Evolutionary conservation across 1,284 basidiomycete genomes (phyloP), one percentile per base, ranked within the genome.

Genomic region (Leccinum subspadiceum): DNA sequence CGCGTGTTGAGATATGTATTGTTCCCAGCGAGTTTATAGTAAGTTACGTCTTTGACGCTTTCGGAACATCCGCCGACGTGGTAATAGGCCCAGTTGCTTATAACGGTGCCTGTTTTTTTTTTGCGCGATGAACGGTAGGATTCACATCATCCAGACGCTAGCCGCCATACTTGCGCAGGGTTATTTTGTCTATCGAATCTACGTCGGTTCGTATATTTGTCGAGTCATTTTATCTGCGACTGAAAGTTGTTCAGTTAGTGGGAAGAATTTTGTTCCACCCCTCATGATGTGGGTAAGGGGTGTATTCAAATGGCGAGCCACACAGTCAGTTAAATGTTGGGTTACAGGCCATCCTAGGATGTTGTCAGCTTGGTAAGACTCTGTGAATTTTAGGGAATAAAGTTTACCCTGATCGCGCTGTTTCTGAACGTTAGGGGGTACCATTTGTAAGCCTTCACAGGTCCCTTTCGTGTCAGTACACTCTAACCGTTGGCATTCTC

Each of bases 181-280:
- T 4, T 64, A 64, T 54, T 61, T 65, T 12, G 46, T 61, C 9
- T 37, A 68, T 48, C 65, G 65, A 31, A 46, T 69, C 9, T 66
- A 59, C 4, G 0, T 62, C 0, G 55, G 66, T 66, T 24, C n/a
- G 64, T 54, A 15, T 33, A 10, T 2, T 24, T 4, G 15, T 22
- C 7, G 1, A 5, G 2, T 10, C 31, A 10, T 22, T 33, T 22
- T 15, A 12, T 51, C n/a, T n/a, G 5, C 2, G n/a, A 35, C 31
- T 46, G 2, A 55, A 6, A 15, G n/a, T 8, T 29, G n/a, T 22
- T 15, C 29, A 33, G 54, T 55, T 46, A 24, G 54, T n/a, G 41
- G 17, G 12, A 46, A 17, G 12, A 33, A 33, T 15, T 17, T 33
- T 20, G 5, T 48, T 22, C n/a, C 26, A 12, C 41, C 41, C 4